Conservation (phyloP, 2,329 filamentous ascomycete genomes). For the Aspergillus chevalieri region DNA sequence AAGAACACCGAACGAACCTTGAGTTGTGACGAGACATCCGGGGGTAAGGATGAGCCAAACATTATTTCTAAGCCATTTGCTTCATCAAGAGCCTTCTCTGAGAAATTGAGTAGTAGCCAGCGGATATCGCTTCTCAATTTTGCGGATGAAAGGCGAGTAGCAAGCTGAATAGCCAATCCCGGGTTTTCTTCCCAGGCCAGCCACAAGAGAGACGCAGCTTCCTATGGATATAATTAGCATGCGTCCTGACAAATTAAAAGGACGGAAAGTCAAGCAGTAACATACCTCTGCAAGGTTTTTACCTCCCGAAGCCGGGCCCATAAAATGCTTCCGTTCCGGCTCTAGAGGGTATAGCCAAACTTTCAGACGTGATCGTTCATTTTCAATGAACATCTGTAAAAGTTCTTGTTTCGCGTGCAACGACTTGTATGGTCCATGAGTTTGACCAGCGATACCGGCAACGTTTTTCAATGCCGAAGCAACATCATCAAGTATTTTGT, state of each 20-base stretch:
- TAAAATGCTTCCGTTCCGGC: conserved; percentile 52
- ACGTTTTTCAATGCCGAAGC: conserved; percentile 60
- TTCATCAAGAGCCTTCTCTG: conserved; percentile 73
- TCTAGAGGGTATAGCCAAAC: conserved; percentile 87
- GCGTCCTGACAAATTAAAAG: not conserved
- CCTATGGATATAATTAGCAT: conserved; percentile 31
- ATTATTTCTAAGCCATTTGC: conserved; percentile 78
- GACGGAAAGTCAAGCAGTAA: not conserved
- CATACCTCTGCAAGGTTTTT: conserved; percentile 37
- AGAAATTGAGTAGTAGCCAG: conserved; percentile 71
- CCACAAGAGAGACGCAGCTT: conserved; percentile 60
- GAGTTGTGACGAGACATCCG: conserved; percentile 75
- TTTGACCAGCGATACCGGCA: conserved; percentile 50
- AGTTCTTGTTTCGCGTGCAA: conserved; percentile 75
- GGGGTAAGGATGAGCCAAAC: conserved; percentile 67
- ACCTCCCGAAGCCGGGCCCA: conserved; percentile 39
- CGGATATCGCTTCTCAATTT: conserved; percentile 70
- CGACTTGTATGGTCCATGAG: conserved; percentile 54
- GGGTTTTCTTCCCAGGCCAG: conserved; percentile 85
- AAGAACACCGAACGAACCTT: conserved; percentile 51
- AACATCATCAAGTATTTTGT: conserved; percentile 73
- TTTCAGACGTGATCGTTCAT: conserved; percentile 72
- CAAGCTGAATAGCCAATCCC: conserved; percentile 78
- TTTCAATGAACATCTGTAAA: conserved; percentile 72
- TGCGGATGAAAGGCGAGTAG: conserved; percentile 69